Conservation (phyloP, 192 early-diverging fungal genomes). For the Backusella liffmaniae region DNA sequence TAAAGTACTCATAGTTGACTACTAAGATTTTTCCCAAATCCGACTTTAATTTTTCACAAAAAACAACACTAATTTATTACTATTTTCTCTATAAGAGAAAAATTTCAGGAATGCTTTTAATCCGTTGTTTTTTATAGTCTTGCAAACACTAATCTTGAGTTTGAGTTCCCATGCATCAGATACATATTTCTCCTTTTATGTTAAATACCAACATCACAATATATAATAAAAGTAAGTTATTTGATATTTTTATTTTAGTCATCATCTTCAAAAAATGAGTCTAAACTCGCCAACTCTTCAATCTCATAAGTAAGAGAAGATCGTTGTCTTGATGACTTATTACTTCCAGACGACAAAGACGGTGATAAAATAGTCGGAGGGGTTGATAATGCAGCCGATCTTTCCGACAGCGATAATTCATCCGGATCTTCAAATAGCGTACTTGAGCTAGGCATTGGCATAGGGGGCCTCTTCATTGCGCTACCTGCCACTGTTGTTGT, state of each 20-base stretch:
- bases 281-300: slow-evolving; percentile 21
- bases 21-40: too few species aligned
- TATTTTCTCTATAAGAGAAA: not conserved
- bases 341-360: not conserved
- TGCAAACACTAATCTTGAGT: not conserved
- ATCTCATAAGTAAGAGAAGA: not conserved
- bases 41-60: too few species aligned
- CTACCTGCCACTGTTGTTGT: not conserved
- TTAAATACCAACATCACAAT: not conserved
- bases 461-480: not conserved
- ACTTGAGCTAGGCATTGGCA: slow-evolving; percentile 19
- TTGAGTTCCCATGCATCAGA: too few species aligned
- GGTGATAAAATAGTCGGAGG: not conserved
- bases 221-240: not conserved
- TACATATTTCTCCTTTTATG: too few species aligned
- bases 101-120: not conserved
- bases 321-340: not conserved
- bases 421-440: slow-evolving; percentile 31
- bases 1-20: too few species aligned
- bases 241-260: not conserved
- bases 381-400: not conserved
- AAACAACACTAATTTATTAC: too few species aligned
- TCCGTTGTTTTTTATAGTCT: not conserved
- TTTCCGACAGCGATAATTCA: slow-evolving; percentile 2
- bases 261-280: slow-evolving; percentile 31